Evolutionary conservation across 1,284 basidiomycete genomes (phyloP).

Genomic region (Porodaedalea pini): DNA sequence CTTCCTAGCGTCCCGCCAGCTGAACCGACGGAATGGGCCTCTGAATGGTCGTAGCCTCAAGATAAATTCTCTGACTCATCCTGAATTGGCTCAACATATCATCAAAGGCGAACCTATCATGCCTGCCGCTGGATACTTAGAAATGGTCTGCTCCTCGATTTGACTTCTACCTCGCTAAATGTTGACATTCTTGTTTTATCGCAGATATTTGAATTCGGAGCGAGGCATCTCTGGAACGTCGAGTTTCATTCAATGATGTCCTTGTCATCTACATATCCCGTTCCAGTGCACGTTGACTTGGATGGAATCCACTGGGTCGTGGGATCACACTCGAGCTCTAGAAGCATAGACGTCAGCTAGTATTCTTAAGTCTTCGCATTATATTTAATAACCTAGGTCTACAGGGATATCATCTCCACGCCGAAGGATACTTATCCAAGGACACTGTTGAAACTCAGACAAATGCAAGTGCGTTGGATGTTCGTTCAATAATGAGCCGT

Average conservation of each 20-base stretch:
- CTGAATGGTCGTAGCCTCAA: constrained; percentile 29
- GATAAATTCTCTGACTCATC: constrained; percentile 36
- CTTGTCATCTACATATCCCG: background rate
- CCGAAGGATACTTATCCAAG: background rate
- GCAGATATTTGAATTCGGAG: background rate
- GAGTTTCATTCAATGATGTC: background rate
- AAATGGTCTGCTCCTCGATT: constrained; percentile 33
- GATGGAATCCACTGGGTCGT: background rate
- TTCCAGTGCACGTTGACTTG: background rate
- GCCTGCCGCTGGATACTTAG: constrained; percentile 42
- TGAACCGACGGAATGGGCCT: constrained; percentile 31
- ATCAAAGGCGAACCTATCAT: constrained; percentile 41
- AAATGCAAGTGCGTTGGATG: no score
- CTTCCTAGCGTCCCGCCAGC: constrained; percentile 21
- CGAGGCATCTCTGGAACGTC: constrained; percentile 17
- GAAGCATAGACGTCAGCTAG: no score
- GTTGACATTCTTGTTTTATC: background rate
- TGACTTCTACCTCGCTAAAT: background rate
- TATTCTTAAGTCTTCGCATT: no score
- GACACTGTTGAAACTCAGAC: background rate
- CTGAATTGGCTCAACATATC: constrained; percentile 37
- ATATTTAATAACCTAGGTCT: no score
- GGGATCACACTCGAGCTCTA: no score
- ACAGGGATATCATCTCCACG: background rate
- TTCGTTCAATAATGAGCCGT: no score